Conservation (phyloP, 2,329 filamentous ascomycete species). For the Penicillium sp. region DNA sequence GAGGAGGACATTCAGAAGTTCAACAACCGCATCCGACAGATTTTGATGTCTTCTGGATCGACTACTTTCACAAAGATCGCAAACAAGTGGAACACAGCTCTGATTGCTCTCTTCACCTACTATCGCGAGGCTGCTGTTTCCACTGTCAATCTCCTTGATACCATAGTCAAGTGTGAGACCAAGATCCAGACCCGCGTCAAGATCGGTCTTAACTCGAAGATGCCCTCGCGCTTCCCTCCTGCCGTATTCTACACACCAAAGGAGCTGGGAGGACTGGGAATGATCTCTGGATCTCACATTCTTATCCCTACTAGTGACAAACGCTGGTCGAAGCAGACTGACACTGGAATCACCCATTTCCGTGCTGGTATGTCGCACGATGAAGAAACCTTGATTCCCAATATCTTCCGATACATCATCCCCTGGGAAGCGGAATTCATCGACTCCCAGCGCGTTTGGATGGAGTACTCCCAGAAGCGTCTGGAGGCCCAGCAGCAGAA, state of each 20-base stretch:
- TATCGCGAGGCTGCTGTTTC: conserved; percentile 97
- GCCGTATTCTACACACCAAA: conserved; percentile 99
- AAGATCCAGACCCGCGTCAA: conserved; percentile 99
- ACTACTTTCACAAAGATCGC: conserved; percentile 99
- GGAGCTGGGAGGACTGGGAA: conserved; percentile 90
- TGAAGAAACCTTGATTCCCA: conserved; percentile 94
- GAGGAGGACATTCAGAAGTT: conserved; percentile 98
- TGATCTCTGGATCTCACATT: conserved; percentile 98
- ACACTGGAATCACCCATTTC: conserved; percentile 94
- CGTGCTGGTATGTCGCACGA: conserved; percentile 97
- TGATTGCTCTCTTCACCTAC: conserved; percentile 97
- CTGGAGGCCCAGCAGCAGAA: conserved; percentile 97
- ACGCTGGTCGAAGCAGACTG: conserved; percentile 96
- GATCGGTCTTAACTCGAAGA: conserved; percentile 97
- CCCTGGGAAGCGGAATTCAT: conserved; percentile 99
- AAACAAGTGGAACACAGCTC: conserved; percentile 98
- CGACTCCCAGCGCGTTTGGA: conserved; percentile 98
- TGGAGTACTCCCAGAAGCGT: conserved; percentile 96
- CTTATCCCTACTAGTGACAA: conserved; percentile 96
- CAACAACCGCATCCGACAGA: conserved; percentile 97
- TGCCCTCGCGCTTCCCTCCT: conserved; percentile 96
- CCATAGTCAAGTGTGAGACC: conserved; percentile 98
- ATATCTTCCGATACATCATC: conserved; percentile 99
- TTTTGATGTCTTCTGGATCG: conserved; percentile 98
- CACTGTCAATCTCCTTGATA: conserved; percentile 87